Percentiles rank a stretch among this genome's conserved stretches.
These are phyloP conservation scores for Rosa rugosa DNA, from an alignment of 306 rosid species.

Conservation along the genomic window DNA sequence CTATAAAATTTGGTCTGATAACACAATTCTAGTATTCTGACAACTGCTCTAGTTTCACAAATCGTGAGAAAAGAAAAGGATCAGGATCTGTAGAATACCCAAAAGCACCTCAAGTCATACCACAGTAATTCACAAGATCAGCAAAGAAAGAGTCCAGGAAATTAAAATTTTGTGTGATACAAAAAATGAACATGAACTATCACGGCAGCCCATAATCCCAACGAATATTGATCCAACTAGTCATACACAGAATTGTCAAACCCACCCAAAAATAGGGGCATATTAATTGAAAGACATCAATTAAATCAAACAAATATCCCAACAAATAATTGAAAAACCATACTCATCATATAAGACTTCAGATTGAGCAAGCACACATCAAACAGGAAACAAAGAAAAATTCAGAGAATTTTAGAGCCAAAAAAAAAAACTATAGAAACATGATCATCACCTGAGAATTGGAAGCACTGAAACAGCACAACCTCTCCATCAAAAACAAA, in stretches of 20 bases:
- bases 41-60: not conserved
- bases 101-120: not conserved
- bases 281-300: constrained; percentile 1
- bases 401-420: not conserved
- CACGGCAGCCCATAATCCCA: not conserved
- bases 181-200: not conserved
- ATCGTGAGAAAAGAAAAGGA: not conserved
- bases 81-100: not conserved
- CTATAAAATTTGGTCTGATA: not conserved
- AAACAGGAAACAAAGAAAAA: constrained; percentile 14
- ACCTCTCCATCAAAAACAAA: constrained; percentile 57
- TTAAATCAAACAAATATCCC: constrained; percentile 12
- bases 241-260: constrained; percentile 1
- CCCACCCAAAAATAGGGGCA: not conserved
- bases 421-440: not conserved
- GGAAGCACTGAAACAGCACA: constrained; percentile 71
- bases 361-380: constrained; percentile 1
- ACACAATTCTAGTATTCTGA: not conserved
- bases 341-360: constrained; percentile 19
- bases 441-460: constrained; percentile 62
- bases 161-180: too few species aligned
- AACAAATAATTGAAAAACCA: constrained; percentile 13
- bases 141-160: not conserved
- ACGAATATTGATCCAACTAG: constrained; percentile 7
- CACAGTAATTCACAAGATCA: not conserved